phyloP scores from a whole-genome alignment of 176 grass and related monocot genomes.

The Triticum dicoccoides region DNA sequence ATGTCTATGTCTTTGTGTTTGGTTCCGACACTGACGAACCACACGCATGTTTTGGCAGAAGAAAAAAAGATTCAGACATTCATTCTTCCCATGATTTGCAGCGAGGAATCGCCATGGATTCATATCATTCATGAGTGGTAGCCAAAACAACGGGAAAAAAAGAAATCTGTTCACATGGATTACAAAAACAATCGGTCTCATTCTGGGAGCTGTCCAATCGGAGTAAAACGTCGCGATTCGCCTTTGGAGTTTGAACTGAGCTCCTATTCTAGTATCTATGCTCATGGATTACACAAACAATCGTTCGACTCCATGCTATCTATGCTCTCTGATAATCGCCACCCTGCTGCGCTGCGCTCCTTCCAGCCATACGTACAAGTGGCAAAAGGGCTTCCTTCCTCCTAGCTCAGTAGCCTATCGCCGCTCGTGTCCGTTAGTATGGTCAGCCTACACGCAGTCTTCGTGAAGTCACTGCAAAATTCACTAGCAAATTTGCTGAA shows the following conservation, averaged over 20 bases:
- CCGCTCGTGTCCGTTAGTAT: conserved; percentile 55
- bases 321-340: not conserved
- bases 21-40: not conserved
- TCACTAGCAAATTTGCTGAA: not conserved
- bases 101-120: not conserved
- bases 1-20: not conserved
- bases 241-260: not conserved
- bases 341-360: no score
- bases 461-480: conserved; percentile 84
- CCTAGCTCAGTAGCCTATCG: conserved; percentile 47
- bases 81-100: not conserved
- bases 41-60: not conserved
- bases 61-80: not conserved
- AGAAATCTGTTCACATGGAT: not conserved
- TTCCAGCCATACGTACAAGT: conserved; percentile 26
- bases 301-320: not conserved
- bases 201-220: not conserved
- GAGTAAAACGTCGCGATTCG: not conserved
- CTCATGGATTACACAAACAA: no score
- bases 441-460: conserved; percentile 60
- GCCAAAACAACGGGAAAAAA: no score
- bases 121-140: no score
- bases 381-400: not conserved
- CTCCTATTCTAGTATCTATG: no score
- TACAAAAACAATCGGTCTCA: not conserved